Base-by-base conservation (phyloP, 1,284 basidiomycete species). In the Heliocybe sulcata region DNA sequence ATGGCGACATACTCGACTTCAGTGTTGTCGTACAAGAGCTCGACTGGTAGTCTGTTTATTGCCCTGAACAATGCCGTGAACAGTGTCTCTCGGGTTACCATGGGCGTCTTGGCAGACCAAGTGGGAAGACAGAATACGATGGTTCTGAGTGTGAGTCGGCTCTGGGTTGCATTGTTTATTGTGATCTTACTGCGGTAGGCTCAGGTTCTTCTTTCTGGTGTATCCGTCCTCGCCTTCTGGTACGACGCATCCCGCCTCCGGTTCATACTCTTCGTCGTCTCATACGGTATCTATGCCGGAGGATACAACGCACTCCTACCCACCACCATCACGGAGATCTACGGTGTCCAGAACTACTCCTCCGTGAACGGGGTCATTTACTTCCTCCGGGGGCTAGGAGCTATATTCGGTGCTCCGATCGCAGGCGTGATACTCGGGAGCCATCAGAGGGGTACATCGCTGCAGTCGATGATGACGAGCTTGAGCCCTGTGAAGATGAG, bases 61-160 rank as follows among this genome's bases (percentile, higher is more conserved):
- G 72, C 75, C 1, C 58, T 76, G 20, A 72, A 73, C 58, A 75
- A 72, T 54, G 75, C 64, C 14, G 73, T 75, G 27, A 77, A 77
- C 60, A 75, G 73, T 61, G 61, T 69, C 26, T 67, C 75, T 3
- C 72, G 74, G 2, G 65, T 77, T 2, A 58, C 55, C 1, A 76
- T 74, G 74, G 76, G 75, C 19, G 57, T 74, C 20, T 59, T 76
- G 0, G 76, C 74, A 2, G 75, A 77, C 60, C 60, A 64, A 23
- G 68, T 73, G 31, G 76, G 76, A 11, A 63, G 76, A 4, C 76
- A 77, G 56, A 77, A 77, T 58, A 77, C 75, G 0, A 65, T 77
- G 64, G 65, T 76, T 12, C 60, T 64, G 22, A 72, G 72, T 53
- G 74, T 75, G 60, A 55, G 64, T 56, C 8, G 29, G 9, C 12